phyloP scores from a whole-genome alignment of 2,329 filamentous ascomycete genomes.

The Chaetomium strumarium region DNA sequence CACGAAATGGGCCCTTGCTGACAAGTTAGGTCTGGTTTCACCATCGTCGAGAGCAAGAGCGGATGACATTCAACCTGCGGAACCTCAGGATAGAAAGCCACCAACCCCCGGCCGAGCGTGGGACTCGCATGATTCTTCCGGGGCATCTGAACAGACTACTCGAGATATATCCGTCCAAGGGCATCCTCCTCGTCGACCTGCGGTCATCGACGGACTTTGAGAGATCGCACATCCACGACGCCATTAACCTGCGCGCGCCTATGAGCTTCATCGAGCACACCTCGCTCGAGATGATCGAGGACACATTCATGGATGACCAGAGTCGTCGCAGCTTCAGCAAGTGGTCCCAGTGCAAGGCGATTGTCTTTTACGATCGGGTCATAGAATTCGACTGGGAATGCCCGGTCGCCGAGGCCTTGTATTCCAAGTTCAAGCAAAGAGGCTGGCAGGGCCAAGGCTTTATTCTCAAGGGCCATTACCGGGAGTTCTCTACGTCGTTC shows the following conservation, averaged over 20 bases:
- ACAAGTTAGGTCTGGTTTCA: constrained; percentile 44
- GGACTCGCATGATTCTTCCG: constrained; percentile 45
- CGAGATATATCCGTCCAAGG: constrained; percentile 42
- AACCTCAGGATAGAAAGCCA: constrained; percentile 38
- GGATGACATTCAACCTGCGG: constrained; percentile 40
- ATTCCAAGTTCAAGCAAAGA: constrained; percentile 39
- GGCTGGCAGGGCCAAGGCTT: constrained; percentile 49
- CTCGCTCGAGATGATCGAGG: constrained; percentile 46
- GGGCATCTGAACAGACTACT: constrained; percentile 46
- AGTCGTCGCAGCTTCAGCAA: constrained; percentile 41
- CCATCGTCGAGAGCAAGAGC: constrained; percentile 45
- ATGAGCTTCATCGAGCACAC: constrained; percentile 43
- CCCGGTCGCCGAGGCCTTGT: constrained; percentile 41
- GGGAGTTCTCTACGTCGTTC: constrained; percentile 49
- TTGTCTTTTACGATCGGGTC: constrained; percentile 49
- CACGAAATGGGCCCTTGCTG: constrained; percentile 12
- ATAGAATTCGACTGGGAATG: constrained; percentile 47
- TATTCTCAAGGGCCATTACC: constrained; percentile 50
- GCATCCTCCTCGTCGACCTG: constrained; percentile 46
- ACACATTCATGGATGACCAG: constrained; percentile 43
- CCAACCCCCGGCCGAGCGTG: constrained; percentile 28
- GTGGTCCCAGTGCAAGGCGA: constrained; percentile 42
- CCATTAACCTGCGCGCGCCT: constrained; percentile 47
- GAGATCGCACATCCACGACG: constrained; percentile 46
- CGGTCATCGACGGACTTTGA: constrained; percentile 43